Percentiles rank a stretch among this genome's conserved stretches.
These are phyloP conservation scores for Anthracocystis walkeri DNA, from an alignment of 1,284 basidiomycete genomes.

Conservation along the genomic window DNA sequence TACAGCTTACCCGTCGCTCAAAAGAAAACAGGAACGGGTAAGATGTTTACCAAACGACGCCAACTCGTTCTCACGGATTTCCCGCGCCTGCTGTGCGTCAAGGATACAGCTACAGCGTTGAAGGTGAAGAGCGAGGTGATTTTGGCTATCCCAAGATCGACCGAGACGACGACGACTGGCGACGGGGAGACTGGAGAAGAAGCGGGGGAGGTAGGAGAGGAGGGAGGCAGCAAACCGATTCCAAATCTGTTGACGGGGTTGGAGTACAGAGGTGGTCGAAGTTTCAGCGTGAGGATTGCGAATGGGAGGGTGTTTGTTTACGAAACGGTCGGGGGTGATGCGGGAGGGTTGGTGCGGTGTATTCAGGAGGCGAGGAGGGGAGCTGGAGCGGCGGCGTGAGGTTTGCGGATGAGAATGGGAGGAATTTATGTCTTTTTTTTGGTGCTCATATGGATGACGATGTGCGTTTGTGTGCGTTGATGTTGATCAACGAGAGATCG, in stretches of 20 bases:
- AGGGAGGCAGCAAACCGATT: background rate
- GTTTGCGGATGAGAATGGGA: background rate
- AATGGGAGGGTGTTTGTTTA: slow-evolving; percentile 51
- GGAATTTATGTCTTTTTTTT: background rate
- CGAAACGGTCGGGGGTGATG: slow-evolving; percentile 61
- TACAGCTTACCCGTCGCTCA: slow-evolving; percentile 61
- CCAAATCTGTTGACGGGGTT: slow-evolving; percentile 55
- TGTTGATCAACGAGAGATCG: too few species aligned
- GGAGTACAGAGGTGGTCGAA: slow-evolving; percentile 42
- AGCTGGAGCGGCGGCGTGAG: background rate
- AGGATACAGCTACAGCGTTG: slow-evolving; percentile 70
- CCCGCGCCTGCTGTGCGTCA: slow-evolving; percentile 73
- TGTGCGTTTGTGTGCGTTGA: background rate
- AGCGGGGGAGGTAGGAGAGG: slow-evolving; percentile 10
- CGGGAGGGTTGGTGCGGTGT: slow-evolving; percentile 47
- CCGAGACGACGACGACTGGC: slow-evolving; percentile 37
- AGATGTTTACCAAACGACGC: slow-evolving; percentile 71
- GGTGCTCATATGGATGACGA: background rate
- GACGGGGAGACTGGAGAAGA: background rate
- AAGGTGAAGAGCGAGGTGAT: slow-evolving; percentile 72
- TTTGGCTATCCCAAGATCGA: slow-evolving; percentile 60
- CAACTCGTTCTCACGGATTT: slow-evolving; percentile 73
- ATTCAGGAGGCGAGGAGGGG: slow-evolving; percentile 47
- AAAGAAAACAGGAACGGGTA: slow-evolving; percentile 57
- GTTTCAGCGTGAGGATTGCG: slow-evolving; percentile 46